Percentiles rank a stretch among this genome's conserved stretches.
These are phyloP conservation scores for Lantana camara DNA, from an alignment of 257 asterid genomes.

Conservation along the genomic window DNA sequence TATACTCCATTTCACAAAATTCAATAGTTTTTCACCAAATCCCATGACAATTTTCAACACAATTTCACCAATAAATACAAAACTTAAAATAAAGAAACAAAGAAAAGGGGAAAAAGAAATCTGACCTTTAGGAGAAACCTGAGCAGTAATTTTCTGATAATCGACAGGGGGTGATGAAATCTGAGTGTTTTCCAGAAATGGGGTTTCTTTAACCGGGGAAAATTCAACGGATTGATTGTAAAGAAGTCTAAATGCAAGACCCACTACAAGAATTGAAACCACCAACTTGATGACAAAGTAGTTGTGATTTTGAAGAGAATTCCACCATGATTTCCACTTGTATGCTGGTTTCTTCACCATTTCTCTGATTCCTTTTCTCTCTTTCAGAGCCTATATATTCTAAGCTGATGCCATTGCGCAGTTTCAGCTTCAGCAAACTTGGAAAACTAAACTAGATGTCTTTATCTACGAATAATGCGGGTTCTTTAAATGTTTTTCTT, in stretches of 20 bases:
- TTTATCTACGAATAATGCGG: neutral
- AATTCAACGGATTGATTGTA: conserved; percentile 45
- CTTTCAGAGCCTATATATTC: neutral
- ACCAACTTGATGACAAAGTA: conserved; percentile 55
- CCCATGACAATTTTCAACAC: neutral
- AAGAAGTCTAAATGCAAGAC: conserved; percentile 52
- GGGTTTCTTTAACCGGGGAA: conserved; percentile 37
- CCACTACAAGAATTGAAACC: conserved; percentile 50
- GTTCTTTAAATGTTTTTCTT: neutral
- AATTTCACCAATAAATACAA: neutral
- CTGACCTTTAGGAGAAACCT: conserved; percentile 48
- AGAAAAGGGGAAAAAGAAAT: conserved; percentile 14
- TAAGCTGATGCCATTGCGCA: neutral
- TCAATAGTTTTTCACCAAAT: no score
- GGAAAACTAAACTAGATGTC: no score
- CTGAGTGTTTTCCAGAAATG: conserved; percentile 29
- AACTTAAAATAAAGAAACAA: neutral
- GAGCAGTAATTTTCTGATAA: conserved; percentile 29
- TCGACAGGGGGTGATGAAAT: conserved; percentile 26
- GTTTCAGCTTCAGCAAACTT: no score
- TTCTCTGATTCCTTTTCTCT: neutral
- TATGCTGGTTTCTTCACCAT: conserved; percentile 40
- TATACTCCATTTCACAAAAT: conserved; percentile 7
- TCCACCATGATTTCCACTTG: conserved; percentile 52
- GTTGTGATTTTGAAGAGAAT: conserved; percentile 39